phyloP scores from a whole-genome alignment of 2,329 filamentous ascomycete genomes.

The Sclerotinia spermophila region DNA sequence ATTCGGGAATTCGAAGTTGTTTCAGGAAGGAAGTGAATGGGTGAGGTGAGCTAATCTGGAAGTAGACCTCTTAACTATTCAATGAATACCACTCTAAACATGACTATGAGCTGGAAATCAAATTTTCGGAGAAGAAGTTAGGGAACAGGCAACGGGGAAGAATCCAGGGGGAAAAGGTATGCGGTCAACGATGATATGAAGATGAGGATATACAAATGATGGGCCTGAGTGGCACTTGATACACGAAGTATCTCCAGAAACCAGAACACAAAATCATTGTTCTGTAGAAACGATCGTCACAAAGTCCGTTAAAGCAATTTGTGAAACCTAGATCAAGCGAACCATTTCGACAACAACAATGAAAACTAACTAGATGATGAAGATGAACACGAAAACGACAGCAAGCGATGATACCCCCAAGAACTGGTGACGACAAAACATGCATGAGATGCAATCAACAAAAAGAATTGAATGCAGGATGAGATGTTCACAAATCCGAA shows the following conservation, averaged over 20 bases:
- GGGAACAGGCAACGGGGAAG: background rate
- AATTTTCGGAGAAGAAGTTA: background rate
- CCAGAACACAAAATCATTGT: background rate
- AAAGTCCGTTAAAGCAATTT: too few relatives aligned
- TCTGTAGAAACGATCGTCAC: background rate
- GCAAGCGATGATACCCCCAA: background rate
- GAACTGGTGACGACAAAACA: background rate
- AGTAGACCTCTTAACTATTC: background rate
- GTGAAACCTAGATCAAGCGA: background rate
- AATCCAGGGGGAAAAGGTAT: background rate
- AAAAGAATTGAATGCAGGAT: background rate
- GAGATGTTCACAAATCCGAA: fast-evolving
- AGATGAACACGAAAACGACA: background rate
- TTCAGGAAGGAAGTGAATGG: background rate
- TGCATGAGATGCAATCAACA: background rate
- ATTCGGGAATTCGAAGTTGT: background rate
- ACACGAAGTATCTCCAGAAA: background rate
- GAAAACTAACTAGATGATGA: background rate
- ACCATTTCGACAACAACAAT: background rate
- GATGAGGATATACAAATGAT: too few relatives aligned
- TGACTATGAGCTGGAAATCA: background rate
- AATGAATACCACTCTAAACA: background rate
- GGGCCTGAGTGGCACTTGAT: too few relatives aligned
- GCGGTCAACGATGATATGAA: too few relatives aligned
- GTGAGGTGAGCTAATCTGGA: background rate